Evolutionary conservation across 2,329 filamentous ascomycete genomes (phyloP).

Genomic region (Trichophyton equinum): DNA sequence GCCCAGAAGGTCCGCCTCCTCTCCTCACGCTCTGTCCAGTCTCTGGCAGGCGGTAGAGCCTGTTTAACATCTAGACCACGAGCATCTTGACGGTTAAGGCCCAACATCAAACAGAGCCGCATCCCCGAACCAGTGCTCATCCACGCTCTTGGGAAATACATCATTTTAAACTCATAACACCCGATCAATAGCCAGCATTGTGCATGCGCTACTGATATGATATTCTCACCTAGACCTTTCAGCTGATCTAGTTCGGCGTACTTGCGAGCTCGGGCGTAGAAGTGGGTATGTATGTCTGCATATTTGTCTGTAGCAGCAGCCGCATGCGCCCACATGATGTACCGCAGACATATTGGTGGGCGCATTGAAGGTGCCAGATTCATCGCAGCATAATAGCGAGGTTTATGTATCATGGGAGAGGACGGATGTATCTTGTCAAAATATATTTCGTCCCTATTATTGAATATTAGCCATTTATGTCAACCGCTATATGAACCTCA

Average conservation of each 20-base stretch:
- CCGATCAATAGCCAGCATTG: slow-evolving; percentile 72
- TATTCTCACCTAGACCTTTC: slow-evolving; percentile 79
- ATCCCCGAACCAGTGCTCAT: slow-evolving; percentile 73
- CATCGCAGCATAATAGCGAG: slow-evolving; percentile 76
- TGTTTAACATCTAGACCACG: slow-evolving; percentile 80
- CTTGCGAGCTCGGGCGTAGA: slow-evolving; percentile 79
- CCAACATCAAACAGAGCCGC: slow-evolving; percentile 83
- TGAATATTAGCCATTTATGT: slow-evolving; percentile 11
- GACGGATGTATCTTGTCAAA: slow-evolving; percentile 85
- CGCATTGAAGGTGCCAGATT: slow-evolving; percentile 75
- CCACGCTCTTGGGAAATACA: slow-evolving; percentile 95
- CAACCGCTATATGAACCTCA: background rate
- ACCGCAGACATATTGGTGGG: slow-evolving; percentile 76
- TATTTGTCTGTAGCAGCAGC: slow-evolving; percentile 76
- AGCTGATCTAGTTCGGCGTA: slow-evolving; percentile 84
- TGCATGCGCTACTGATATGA: slow-evolving; percentile 73
- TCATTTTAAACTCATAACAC: slow-evolving; percentile 89
- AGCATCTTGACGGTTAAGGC: slow-evolving; percentile 76
- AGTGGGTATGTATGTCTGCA: slow-evolving; percentile 64
- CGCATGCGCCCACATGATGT: slow-evolving; percentile 94
- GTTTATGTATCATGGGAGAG: slow-evolving; percentile 77
- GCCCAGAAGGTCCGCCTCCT: slow-evolving; percentile 89
- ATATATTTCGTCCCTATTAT: slow-evolving; percentile 60
- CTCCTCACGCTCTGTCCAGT: slow-evolving; percentile 92
- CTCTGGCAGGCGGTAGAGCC: slow-evolving; percentile 69